phyloP scores from a whole-genome alignment of 495 filamentous ascomycete genomes.

The Terfezia boudieri region DNA sequence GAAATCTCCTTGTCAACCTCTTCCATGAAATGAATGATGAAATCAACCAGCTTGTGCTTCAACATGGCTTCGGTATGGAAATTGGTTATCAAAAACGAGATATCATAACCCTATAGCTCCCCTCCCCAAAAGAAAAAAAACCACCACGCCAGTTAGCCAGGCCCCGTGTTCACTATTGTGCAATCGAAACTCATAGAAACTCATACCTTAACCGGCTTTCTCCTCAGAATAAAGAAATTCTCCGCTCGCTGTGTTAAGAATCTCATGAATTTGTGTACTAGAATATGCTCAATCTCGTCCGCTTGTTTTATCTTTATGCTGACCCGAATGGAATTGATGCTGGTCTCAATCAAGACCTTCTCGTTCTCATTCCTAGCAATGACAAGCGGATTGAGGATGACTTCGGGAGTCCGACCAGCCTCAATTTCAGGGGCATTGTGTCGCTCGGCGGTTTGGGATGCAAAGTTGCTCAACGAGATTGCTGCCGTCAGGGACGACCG shows the following conservation, averaged over 20 bases:
- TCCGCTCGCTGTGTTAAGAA: slow-evolving; percentile 92
- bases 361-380: slow-evolving; percentile 91
- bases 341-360: slow-evolving; percentile 78
- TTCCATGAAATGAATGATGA: slow-evolving; percentile 98
- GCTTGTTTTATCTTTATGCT: slow-evolving; percentile 98
- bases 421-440: slow-evolving; percentile 98
- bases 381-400: slow-evolving; percentile 74
- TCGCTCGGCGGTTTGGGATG: slow-evolving; percentile 81
- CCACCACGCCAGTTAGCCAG: background rate
- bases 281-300: slow-evolving; percentile 92
- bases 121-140: background rate
- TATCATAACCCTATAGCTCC: slow-evolving; percentile 69
- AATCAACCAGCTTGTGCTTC: slow-evolving; percentile 96
- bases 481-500: slow-evolving; percentile 45
- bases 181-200: slow-evolving; percentile 21
- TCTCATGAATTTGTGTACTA: slow-evolving; percentile 93
- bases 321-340: slow-evolving; percentile 83
- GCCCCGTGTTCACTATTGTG: background rate
- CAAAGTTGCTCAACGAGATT: slow-evolving; percentile 76
- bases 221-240: slow-evolving; percentile 86
- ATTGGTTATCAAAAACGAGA: slow-evolving; percentile 96
- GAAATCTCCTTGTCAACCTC: slow-evolving; percentile 99
- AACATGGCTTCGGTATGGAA: slow-evolving; percentile 95
- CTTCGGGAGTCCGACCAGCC: slow-evolving; percentile 73
- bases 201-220: slow-evolving; percentile 80